Evolutionary conservation across 2,329 filamentous ascomycete species (phyloP).

Genomic region (Westerdykella sp.): DNA sequence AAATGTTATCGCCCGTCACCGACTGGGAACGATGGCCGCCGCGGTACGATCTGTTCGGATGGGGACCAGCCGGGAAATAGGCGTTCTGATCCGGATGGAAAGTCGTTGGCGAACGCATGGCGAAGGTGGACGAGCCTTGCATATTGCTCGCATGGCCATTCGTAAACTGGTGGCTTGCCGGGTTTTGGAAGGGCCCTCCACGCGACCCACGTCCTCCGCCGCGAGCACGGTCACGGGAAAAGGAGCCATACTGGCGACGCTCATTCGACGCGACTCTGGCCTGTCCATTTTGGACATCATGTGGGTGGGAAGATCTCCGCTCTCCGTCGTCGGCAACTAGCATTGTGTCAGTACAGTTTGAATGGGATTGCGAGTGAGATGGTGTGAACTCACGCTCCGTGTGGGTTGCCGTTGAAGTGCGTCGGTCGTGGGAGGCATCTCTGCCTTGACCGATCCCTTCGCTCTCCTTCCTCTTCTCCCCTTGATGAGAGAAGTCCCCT

Average conservation of each 20-base stretch:
- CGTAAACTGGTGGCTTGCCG: conserved; percentile 30
- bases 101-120: conserved; percentile 35
- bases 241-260: conserved; percentile 31
- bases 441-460: conserved; percentile 26
- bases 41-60: conserved; percentile 34
- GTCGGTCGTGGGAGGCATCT: conserved; percentile 26
- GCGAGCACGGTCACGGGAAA: conserved; percentile 44
- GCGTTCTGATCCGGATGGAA: conserved; percentile 31
- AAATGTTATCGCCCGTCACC: conserved; percentile 51
- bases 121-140: conserved; percentile 28
- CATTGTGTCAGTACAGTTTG: not conserved
- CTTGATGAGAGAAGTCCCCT: conserved; percentile 22
- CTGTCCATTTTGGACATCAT: conserved; percentile 25
- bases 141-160: conserved; percentile 37
- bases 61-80: conserved; percentile 26
- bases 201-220: conserved; percentile 45
- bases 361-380: not conserved
- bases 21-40: conserved; percentile 56
- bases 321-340: conserved; percentile 20
- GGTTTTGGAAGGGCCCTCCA: conserved; percentile 26
- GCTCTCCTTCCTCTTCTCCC: conserved; percentile 30
- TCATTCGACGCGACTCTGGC: conserved; percentile 19
- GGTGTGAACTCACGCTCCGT: conserved; percentile 23
- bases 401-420: conserved; percentile 27
- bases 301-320: conserved; percentile 21